Percentiles rank a stretch among this genome's conserved stretches.
phyloP scores from a whole-genome alignment of 225 moss, liverwort and hornwort species.

The Physcomitrellopsis africana region DNA sequence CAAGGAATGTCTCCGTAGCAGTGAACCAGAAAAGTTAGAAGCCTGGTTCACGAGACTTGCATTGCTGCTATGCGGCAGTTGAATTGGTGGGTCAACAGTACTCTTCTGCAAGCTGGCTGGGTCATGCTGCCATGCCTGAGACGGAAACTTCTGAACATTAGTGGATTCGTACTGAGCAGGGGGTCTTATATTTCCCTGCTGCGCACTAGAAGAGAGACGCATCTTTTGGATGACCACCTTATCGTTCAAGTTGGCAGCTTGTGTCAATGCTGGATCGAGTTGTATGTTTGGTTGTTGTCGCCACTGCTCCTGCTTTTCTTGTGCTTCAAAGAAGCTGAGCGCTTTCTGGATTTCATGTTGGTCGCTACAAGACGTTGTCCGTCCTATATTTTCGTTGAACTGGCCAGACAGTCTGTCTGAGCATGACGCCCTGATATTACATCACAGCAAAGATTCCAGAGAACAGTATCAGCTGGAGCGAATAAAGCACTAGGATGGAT shows the following conservation, averaged over 20 bases:
- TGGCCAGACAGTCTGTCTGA: not conserved
- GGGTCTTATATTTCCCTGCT: conserved; percentile 1
- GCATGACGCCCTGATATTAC: too few species aligned
- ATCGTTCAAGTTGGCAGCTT: not conserved
- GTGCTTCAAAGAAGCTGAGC: conserved; percentile 20
- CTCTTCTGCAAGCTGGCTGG: not conserved
- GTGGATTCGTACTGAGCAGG: conserved; percentile 17
- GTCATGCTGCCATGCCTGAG: conserved; percentile 14
- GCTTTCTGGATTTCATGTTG: conserved; percentile 30
- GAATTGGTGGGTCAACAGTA: not conserved
- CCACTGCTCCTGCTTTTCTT: conserved; percentile 33
- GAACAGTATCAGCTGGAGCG: too few species aligned
- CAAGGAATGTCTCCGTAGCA: conserved; percentile 29
- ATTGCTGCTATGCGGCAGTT: conserved; percentile 21
- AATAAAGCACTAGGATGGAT: too few species aligned
- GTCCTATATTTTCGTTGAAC: conserved; percentile 17
- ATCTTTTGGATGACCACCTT: not conserved
- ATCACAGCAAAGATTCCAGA: too few species aligned
- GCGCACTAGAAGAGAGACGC: not conserved
- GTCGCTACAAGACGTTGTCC: conserved; percentile 32
- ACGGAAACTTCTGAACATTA: conserved; percentile 6
- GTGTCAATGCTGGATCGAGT: not conserved
- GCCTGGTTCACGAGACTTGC: conserved; percentile 38
- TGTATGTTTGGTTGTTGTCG: conserved; percentile 3
- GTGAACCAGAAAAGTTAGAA: conserved; percentile 39